Evolutionary conservation across 345 rosid genomes (phyloP).

Genomic region (Aurinia saxatilis): DNA sequence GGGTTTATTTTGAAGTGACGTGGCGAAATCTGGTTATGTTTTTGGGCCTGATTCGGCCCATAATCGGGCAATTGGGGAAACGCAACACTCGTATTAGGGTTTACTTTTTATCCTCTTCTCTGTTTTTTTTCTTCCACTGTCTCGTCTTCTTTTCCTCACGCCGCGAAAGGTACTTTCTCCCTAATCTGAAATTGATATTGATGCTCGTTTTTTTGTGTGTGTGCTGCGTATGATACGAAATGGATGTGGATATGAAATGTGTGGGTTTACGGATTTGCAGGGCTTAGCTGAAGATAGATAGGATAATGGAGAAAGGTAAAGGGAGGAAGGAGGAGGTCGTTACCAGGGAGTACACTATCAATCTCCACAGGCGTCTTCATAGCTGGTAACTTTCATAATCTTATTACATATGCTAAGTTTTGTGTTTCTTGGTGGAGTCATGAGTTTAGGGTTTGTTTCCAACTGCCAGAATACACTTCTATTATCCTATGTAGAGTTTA

Average conservation of each 20-base stretch:
- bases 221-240: no score
- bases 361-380: constrained; percentile 72
- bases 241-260: not conserved
- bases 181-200: no score
- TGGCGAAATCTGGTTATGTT: not conserved
- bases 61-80: not conserved
- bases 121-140: not conserved
- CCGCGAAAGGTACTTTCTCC: not conserved
- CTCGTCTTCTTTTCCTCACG: not conserved
- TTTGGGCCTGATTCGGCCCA: constrained; percentile 1
- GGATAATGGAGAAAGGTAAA: constrained; percentile 53
- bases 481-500: no score
- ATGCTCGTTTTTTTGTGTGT: no score
- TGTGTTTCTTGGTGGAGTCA: not conserved
- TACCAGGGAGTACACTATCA: constrained; percentile 68
- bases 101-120: not conserved
- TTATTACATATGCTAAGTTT: not conserved
- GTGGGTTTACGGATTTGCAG: not conserved
- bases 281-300: not conserved
- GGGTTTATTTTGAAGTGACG: constrained; percentile 11
- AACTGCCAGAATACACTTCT: no score
- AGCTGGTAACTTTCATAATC: constrained; percentile 39
- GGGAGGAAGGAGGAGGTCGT: constrained; percentile 73
- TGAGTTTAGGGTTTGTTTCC: no score
- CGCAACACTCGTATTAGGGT: not conserved